A percentile compares a stretch with the other conserved stretches of the same genome.
These are phyloP conservation scores for Apophysomyces sp. DNA, from an alignment of 371 early-diverging fungal species.

Conservation along the genomic window DNA sequence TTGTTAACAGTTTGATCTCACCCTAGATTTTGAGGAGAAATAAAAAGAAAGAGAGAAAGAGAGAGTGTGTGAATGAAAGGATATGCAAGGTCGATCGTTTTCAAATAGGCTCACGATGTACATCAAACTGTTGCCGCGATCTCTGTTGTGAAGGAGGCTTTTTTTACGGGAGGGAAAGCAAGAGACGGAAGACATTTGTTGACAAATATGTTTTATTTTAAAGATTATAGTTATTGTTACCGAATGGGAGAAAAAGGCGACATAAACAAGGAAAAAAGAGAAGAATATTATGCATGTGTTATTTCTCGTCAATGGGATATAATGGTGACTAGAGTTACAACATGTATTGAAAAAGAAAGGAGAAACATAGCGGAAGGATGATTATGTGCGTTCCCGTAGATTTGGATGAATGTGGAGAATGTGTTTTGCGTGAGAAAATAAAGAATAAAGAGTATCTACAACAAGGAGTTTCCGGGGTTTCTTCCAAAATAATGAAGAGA, in stretches of 20 bases:
- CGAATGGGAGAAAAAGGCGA: not conserved
- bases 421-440: not conserved
- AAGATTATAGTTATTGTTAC: not conserved
- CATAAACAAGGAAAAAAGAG: not conserved
- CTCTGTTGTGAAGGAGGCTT: not conserved
- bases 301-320: not conserved
- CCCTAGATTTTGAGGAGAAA: not conserved
- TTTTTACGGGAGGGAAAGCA: not conserved
- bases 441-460: not conserved
- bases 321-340: not conserved
- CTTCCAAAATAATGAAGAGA: not conserved
- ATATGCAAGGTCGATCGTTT: not conserved
- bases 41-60: not conserved
- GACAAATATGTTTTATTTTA: not conserved
- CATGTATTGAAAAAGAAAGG: not conserved
- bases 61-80: not conserved
- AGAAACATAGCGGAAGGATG: not conserved
- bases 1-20: not conserved
- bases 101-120: not conserved
- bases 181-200: not conserved
- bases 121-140: not conserved
- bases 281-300: not conserved
- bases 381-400: conserved; percentile 1
- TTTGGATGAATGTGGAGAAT: not conserved
- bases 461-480: not conserved